phyloP scores from a whole-genome alignment of 2,329 filamentous ascomycete species.

The Graphilbum sp. region DNA sequence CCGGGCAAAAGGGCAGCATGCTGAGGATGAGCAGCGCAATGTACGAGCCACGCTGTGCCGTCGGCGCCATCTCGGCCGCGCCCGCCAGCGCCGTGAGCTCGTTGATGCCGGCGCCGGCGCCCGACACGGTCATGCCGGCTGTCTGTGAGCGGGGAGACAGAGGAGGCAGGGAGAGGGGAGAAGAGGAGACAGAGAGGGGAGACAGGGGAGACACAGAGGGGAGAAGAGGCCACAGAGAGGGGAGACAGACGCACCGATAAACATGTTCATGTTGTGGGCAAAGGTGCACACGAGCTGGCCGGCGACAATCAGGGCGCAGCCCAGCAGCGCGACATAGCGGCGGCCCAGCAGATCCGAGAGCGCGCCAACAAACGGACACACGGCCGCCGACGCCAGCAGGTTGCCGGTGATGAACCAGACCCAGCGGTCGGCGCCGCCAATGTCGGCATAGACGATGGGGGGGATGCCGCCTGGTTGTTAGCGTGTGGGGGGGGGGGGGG shows the following conservation, averaged over 20 bases:
- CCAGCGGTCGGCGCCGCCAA: conserved; percentile 43
- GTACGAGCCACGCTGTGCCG: conserved; percentile 46
- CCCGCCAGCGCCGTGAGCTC: conserved; percentile 53
- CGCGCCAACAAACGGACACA: conserved; percentile 49
- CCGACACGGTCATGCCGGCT: conserved; percentile 33
- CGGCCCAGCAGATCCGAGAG: conserved; percentile 48
- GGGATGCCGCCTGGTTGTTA: conserved; percentile 21
- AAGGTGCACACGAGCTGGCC: conserved; percentile 44
- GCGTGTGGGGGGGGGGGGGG: too few relatives aligned
- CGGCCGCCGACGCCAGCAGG: conserved; percentile 36
- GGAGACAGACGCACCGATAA: conserved; percentile 32
- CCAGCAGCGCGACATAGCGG: conserved; percentile 38
- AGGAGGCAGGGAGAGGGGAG: too few relatives aligned
- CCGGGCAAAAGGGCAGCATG: conserved; percentile 45
- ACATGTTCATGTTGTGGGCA: conserved; percentile 40
- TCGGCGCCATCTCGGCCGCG: conserved; percentile 51
- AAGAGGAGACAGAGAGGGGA: too few relatives aligned
- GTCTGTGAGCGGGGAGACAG: too few relatives aligned
- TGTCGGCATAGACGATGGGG: conserved; percentile 39
- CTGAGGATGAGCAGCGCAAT: conserved; percentile 43
- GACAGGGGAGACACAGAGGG: neutral
- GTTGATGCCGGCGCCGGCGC: conserved; percentile 49
- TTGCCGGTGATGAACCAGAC: conserved; percentile 42
- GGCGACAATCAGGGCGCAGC: conserved; percentile 34
- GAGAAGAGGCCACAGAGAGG: neutral